Evolutionary conservation across 768 basidiomycete genomes (phyloP).

Genomic region (Pisolithus albus): DNA sequence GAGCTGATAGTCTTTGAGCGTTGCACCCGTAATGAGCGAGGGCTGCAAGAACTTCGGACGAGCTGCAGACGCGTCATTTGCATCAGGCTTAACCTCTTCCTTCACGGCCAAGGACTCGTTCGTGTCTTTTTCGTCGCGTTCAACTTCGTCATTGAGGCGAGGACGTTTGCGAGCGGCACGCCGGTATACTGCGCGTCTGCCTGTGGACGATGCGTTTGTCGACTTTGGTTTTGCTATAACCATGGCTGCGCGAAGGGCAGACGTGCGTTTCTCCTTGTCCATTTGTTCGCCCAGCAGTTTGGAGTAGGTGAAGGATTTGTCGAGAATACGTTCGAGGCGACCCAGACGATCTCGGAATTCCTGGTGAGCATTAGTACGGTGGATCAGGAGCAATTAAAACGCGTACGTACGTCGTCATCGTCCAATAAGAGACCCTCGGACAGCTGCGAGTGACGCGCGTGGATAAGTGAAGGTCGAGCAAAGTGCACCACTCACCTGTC

Average conservation of each 20-base stretch:
- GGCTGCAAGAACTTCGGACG: constrained; percentile 61
- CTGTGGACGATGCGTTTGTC: constrained; percentile 10
- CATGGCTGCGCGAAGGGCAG: constrained; percentile 24
- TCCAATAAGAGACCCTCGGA: neutral
- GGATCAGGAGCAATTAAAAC: neutral
- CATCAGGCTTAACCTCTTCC: neutral
- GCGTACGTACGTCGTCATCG: neutral
- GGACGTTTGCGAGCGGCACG: constrained; percentile 1
- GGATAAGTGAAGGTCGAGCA: neutral
- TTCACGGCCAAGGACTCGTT: constrained; percentile 8
- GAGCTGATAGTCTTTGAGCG: constrained; percentile 83
- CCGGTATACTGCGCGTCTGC: constrained; percentile 9
- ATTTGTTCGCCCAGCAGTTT: constrained; percentile 65
- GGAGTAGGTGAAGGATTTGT: constrained; percentile 74
- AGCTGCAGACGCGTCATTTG: neutral
- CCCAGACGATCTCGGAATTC: constrained; percentile 32
- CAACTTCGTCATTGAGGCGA: constrained; percentile 7
- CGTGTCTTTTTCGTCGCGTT: constrained; percentile 1
- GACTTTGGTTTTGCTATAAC: constrained; percentile 8
- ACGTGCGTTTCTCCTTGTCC: constrained; percentile 47
- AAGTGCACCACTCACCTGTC: neutral
- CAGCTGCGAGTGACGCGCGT: neutral
- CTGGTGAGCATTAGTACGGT: neutral
- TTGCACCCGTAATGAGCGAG: constrained; percentile 74
- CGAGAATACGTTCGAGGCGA: constrained; percentile 59